Evolutionary conservation across 768 basidiomycete species (phyloP), one percentile per base, ranked within the genome.

Genomic region (Boletus barrowsii): DNA sequence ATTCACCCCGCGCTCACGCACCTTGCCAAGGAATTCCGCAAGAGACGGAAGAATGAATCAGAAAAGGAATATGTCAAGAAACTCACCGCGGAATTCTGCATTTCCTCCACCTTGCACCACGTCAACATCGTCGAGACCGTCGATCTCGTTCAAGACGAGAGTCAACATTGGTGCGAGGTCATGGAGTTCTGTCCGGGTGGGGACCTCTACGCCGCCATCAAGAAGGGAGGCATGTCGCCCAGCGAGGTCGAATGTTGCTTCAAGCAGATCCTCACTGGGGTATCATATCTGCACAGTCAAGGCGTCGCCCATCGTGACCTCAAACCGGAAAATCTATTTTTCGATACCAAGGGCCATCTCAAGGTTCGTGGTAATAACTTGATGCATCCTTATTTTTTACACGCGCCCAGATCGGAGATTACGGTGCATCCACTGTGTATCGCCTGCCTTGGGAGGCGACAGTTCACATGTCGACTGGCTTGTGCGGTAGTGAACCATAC

Each of bases 41-140:
- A 97, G 72, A 84, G 96, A 58, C 84, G 96, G 63, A 96, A 95
- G 83, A 97, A 96, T 66, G 96, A 99, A 76, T 86, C 94, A 6
- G 96, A 99, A 74, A 97, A 97, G 72, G 96, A 99, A 76, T 99
- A 99, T 66, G 87, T 99, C 76, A 99, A 99, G 84, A 99, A 99
- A 73, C 88, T 99, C 63, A 99, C 96, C 7, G 93, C 96, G 24
- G 96, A 98, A 70, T 98, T 98, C 74, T 98, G 95, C 73, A 98
- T 98, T 58, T 95, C 93, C 42, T 97, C 95, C 36, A 97, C 95
- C 2, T 73, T 98, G 29, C 92, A 93, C 68, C 94, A 96, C 68
- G 76, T 84, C 65, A 98, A 98, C 70, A 83, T 98, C 64, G 95
- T 98, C 67, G 95, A 98, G 76, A 99, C 96, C 7, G 96, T 99